Percentiles rank a stretch among this genome's conserved stretches.
These are phyloP conservation scores for Kandelia obovata DNA, from an alignment of 345 rosid species.

Conservation along the genomic window DNA sequence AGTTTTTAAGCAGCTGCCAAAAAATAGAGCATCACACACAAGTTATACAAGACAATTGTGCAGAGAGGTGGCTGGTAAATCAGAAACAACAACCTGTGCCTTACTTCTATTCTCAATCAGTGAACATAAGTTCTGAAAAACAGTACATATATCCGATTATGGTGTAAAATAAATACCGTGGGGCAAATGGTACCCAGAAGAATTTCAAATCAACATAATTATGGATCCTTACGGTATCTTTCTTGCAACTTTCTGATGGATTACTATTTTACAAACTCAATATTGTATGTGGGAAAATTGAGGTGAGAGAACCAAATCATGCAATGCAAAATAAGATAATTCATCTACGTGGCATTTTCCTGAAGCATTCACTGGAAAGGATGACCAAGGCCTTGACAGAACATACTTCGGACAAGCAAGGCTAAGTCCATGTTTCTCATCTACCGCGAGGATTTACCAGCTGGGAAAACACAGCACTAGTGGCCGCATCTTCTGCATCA, in stretches of 20 bases:
- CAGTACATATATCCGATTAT: constrained; percentile 22
- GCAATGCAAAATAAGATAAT: constrained; percentile 21
- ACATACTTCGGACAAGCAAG: constrained; percentile 11
- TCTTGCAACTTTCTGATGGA: constrained; percentile 19
- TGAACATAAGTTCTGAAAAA: background rate
- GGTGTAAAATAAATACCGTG: constrained; percentile 12
- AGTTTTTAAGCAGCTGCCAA: no score
- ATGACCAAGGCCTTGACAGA: constrained; percentile 11
- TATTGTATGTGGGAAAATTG: constrained; percentile 25
- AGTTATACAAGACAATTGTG: background rate
- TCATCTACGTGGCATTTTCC: constrained; percentile 16
- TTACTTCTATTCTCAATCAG: constrained; percentile 7
- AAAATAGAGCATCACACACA: no score
- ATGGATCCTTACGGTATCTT: constrained; percentile 22
- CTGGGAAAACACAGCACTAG: constrained; percentile 95
- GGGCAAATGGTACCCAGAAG: constrained; percentile 23
- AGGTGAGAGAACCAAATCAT: constrained; percentile 22
- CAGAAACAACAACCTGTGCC: background rate
- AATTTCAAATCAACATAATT: constrained; percentile 27
- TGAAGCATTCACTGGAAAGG: constrained; percentile 14
- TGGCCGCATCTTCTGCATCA: constrained; percentile 80
- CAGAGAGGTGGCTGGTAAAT: background rate
- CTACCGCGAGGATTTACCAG: constrained; percentile 98
- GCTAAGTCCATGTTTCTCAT: constrained; percentile 21
- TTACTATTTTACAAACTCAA: constrained; percentile 40